Evolutionary conservation across 345 rosid genomes (phyloP).

Genomic region (Melaleuca quinquenervia): DNA sequence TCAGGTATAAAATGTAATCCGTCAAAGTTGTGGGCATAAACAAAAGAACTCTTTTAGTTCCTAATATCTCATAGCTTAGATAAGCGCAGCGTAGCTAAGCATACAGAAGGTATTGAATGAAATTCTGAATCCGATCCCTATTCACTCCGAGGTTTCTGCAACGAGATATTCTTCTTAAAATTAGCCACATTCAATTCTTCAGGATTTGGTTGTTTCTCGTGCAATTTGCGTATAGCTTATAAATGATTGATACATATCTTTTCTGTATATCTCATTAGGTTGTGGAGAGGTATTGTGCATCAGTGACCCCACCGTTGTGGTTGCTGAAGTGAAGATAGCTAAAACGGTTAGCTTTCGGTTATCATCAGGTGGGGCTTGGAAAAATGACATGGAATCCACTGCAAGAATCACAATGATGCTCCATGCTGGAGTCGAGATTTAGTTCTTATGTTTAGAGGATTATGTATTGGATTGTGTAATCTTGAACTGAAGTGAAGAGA

Average conservation of each 20-base stretch:
- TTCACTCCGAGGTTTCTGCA: background rate
- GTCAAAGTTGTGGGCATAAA: background rate
- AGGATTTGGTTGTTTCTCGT: background rate
- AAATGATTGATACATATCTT: background rate
- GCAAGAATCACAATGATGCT: background rate
- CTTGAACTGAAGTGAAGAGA: constrained; percentile 4
- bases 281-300: background rate
- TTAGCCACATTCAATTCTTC: background rate
- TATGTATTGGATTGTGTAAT: background rate
- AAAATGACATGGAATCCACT: background rate
- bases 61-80: background rate
- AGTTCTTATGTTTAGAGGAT: background rate
- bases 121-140: background rate
- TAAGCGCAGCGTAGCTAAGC: background rate
- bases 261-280: background rate
- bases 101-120: background rate
- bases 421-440: background rate
- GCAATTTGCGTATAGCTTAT: background rate
- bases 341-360: background rate
- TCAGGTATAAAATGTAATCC: background rate
- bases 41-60: background rate
- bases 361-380: background rate
- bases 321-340: background rate
- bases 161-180: background rate
- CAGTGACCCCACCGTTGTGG: background rate